Base-by-base conservation (phyloP, 108 stramenopile genomes). In the Hondaea fermentalgiana region DNA sequence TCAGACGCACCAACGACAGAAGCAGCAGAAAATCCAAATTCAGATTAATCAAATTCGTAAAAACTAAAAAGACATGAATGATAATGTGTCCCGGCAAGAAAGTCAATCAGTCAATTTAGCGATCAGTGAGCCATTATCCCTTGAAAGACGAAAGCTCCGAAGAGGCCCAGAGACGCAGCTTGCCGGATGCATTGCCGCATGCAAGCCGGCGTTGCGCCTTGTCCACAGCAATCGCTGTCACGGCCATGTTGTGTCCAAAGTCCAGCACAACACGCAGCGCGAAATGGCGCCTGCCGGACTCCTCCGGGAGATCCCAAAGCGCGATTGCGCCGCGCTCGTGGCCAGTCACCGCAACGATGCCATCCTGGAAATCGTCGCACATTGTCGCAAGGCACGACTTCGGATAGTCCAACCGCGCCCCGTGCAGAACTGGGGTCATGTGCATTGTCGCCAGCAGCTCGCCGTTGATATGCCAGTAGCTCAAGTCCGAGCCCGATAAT, bases 301-400 rank as follows among this genome's bases (percentile, higher is more conserved):
- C 76, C 51, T 83, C 76, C 12, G 76, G 76, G 12, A 83, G 51
- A 23, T 83, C 76, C 76, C 76, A 83, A 12, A 83, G 51, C 51
- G 76, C 76, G 12, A 83, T 53, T 12, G 19, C 23, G 45, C 76
- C 76, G 45, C 76, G 3, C 19, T 23, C 51, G 51, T 83, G 76
- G 51, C 76, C 76, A 8, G 76, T 83, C 6, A 83, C 51, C 6
- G 51, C 76, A 14, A 53, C 51, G 51, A 83, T 83, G 45, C 76
- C 76, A 35, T 83, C 76, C 76, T 83, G 76, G 51, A 21, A 83
- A 83, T 83, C 76, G 51, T 83, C 76, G 51, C 76, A 83, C n/a
- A 16, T 23, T 53, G 76, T 83, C 25, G 51, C 51, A 23, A 83
- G 19, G 12, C 49, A 47, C 43, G 43, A 83, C 76, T 83, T 83